Evolutionary conservation across 306 rosid species (phyloP).

Genomic region (Trichosanthes truncata): DNA sequence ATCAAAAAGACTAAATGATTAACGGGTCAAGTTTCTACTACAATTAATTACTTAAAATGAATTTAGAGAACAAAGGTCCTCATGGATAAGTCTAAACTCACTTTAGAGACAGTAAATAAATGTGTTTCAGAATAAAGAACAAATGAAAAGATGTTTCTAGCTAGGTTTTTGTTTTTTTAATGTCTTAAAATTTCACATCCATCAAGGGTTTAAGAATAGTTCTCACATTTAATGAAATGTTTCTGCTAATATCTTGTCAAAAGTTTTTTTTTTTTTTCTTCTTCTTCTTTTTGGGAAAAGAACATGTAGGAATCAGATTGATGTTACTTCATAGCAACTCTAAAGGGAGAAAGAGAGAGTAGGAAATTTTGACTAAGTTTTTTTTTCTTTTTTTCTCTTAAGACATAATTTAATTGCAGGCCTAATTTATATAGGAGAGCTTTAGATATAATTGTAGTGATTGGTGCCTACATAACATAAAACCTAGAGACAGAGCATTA

Average conservation of each 20-base stretch:
- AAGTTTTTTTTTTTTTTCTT: not conserved
- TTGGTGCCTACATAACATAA: conserved; percentile 3
- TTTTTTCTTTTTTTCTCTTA: not conserved
- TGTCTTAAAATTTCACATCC: not conserved
- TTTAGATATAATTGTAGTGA: not conserved
- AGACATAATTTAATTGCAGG: not conserved
- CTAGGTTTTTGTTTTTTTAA: not conserved
- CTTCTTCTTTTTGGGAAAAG: not conserved
- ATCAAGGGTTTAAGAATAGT: not conserved
- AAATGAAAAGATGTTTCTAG: not conserved
- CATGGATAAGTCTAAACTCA: no score
- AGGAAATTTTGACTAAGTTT: not conserved
- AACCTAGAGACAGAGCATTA: not conserved
- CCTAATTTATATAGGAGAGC: not conserved
- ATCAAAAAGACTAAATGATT: no score
- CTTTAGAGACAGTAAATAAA: no score
- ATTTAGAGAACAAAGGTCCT: no score
- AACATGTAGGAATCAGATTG: conserved; percentile 6
- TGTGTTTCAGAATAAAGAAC: no score
- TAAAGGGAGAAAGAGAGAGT: not conserved
- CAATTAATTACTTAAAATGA: no score
- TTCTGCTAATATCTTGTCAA: not conserved
- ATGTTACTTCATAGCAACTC: not conserved
- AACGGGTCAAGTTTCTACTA: no score
- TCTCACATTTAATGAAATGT: not conserved